Base-by-base conservation (phyloP, 2,329 filamentous ascomycete genomes). In the Phoma sp. region DNA sequence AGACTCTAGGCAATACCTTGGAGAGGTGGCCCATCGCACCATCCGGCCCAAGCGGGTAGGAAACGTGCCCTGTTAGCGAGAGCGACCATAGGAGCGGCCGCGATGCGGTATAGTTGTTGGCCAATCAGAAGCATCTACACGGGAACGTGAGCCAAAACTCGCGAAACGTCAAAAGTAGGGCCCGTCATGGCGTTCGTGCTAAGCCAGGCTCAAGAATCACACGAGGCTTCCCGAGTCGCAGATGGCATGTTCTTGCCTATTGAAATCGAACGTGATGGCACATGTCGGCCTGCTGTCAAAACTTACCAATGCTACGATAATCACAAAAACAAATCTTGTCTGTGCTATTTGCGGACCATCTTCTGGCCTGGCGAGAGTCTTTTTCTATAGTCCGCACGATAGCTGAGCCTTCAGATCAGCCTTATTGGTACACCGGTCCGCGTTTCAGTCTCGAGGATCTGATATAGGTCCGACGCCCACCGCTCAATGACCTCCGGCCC, bases 71-170 rank as follows among this genome's bases (percentile, higher is more conserved):
- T 22, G 23, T 27, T 49, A 49, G 42, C 39, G 18, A 46, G 43
- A 42, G 24, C 18, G 38, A 29, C 37, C 55, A 58, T 59, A 58
- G 57, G 55, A 42, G 47, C 13, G 36, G 53, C 53, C 52, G 58
- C 29, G 52, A 55, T 39, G 39, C 48, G 37, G 30, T 30, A 27
- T 37, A 11, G 3, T 22, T 7, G 22, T 29, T 33, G 11, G 42
- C 62, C 62, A 64, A 67, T 67, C 55, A 65, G 42, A 43, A 27
- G 45, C 42, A 33, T 8, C 18, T 30, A 43, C 55, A 57, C 57
- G 51, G 55, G 58, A 64, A 59, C 51, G 57, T 64, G 61, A 62
- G 60, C 41, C 50, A 55, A 54, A 45, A 50, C 47, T 57, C 58
- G 58, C 61, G 54, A 54, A 40, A 57, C 39, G 35, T 44, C 49